phyloP scores from a whole-genome alignment of 768 basidiomycete genomes.

The Calvatia gigantea region DNA sequence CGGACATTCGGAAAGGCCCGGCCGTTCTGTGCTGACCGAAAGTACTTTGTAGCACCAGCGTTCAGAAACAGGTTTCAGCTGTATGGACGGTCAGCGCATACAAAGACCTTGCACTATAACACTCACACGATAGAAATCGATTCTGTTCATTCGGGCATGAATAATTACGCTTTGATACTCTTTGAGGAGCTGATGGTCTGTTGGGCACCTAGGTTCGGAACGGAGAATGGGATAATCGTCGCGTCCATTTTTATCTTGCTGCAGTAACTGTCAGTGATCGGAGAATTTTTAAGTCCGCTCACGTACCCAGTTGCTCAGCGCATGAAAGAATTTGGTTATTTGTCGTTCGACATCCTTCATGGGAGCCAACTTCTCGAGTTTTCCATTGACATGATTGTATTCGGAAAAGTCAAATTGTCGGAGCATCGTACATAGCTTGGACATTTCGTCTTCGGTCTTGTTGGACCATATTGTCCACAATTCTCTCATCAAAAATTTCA shows the following conservation, averaged over 20 bases:
- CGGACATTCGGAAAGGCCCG: background rate
- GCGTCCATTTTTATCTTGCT: background rate
- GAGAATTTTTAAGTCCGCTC: background rate
- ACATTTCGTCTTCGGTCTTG: background rate
- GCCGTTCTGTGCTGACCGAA: background rate
- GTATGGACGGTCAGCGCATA: background rate
- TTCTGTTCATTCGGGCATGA: background rate
- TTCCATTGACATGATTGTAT: background rate
- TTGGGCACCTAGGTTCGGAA: background rate
- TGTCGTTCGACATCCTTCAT: background rate
- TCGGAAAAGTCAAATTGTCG: background rate
- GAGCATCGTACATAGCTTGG: background rate
- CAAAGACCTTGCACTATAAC: background rate
- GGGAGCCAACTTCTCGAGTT: background rate
- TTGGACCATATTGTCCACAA: background rate
- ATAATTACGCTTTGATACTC: background rate
- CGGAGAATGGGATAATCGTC: background rate
- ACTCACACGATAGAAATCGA: background rate
- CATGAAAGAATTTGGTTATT: background rate
- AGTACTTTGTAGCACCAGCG: background rate
- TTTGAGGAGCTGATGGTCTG: background rate
- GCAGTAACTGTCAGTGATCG: background rate
- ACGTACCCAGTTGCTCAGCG: background rate
- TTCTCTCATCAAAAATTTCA: background rate
- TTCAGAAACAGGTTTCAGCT: background rate